Evolutionary conservation across 495 filamentous ascomycete genomes (phyloP).

Genomic region (Aspergillus heteromorphus): DNA sequence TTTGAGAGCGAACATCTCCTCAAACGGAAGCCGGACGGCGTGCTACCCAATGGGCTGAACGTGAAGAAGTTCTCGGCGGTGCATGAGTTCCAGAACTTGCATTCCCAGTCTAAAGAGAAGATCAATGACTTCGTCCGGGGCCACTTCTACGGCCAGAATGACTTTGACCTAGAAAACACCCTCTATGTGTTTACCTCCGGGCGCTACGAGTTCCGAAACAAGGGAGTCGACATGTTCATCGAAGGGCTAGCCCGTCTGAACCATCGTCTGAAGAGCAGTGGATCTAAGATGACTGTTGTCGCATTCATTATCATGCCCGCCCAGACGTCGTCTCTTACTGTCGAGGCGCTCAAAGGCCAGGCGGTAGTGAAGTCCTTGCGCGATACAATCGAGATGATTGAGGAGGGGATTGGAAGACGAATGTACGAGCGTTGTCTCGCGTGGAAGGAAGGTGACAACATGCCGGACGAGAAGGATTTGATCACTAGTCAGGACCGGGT

Average conservation of each 20-base stretch:
- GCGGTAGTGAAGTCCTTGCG: constrained; percentile 93
- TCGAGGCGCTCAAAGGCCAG: constrained; percentile 94
- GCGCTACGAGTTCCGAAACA: constrained; percentile 96
- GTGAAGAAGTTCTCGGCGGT: constrained; percentile 98
- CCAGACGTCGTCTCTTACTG: constrained; percentile 91
- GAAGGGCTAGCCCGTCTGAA: constrained; percentile 92
- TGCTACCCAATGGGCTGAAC: constrained; percentile 93
- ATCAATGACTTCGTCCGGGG: constrained; percentile 98
- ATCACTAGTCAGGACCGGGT: constrained; percentile 88
- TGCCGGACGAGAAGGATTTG: constrained; percentile 94
- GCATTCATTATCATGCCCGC: constrained; percentile 99
- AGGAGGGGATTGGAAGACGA: constrained; percentile 82
- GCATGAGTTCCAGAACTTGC: constrained; percentile 98
- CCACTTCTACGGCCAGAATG: constrained; percentile 97
- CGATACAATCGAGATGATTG: constrained; percentile 86
- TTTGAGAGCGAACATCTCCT: constrained; percentile 97
- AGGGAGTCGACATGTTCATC: constrained; percentile 99
- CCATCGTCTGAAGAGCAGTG: constrained; percentile 76
- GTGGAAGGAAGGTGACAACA: constrained; percentile 89
- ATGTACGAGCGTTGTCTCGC: constrained; percentile 88
- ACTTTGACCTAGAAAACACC: constrained; percentile 93
- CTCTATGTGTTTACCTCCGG: constrained; percentile 98
- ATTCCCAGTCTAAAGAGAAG: constrained; percentile 92
- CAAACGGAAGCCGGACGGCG: constrained; percentile 95
- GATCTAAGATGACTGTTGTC: constrained; percentile 93